A percentile compares a stretch with the other conserved stretches of the same genome.
Conservation (phyloP, 176 grass and related monocot species). For the Typha latifolia region DNA sequence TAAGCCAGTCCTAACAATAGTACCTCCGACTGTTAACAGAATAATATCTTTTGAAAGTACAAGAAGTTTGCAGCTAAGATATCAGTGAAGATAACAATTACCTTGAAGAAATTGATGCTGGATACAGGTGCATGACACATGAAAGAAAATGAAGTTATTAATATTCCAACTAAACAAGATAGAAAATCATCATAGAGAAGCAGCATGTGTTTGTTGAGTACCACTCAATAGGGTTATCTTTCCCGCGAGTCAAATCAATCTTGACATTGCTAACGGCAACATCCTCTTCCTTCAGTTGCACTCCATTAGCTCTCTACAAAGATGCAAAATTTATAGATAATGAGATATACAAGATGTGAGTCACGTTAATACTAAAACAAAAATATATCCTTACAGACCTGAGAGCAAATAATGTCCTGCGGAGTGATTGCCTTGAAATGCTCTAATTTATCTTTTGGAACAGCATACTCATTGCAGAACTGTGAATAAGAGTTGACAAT, state of each 20-base stretch:
- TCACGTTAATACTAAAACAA: background rate
- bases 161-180: slow-evolving; percentile 4
- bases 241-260: slow-evolving; percentile 94
- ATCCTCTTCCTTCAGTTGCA: slow-evolving; percentile 68
- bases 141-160: slow-evolving; percentile 16
- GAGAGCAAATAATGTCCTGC: slow-evolving; percentile 78
- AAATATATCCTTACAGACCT: slow-evolving; percentile 33
- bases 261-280: slow-evolving; percentile 80
- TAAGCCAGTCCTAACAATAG: no score
- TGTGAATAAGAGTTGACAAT: slow-evolving; percentile 5
- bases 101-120: slow-evolving; percentile 98
- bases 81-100: slow-evolving; percentile 23
- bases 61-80: slow-evolving; percentile 1
- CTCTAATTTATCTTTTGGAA: slow-evolving; percentile 85
- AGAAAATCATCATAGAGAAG: slow-evolving; percentile 8
- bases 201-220: slow-evolving; percentile 14
- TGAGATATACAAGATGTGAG: background rate
- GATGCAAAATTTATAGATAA: background rate
- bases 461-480: slow-evolving; percentile 96
- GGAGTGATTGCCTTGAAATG: slow-evolving; percentile 80
- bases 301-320: slow-evolving; percentile 42
- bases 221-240: slow-evolving; percentile 83
- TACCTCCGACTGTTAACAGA: no score
- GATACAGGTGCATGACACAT: slow-evolving; percentile 2
- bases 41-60: background rate